Conservation (phyloP, 768 basidiomycete genomes). For the Serendipita sp. region DNA sequence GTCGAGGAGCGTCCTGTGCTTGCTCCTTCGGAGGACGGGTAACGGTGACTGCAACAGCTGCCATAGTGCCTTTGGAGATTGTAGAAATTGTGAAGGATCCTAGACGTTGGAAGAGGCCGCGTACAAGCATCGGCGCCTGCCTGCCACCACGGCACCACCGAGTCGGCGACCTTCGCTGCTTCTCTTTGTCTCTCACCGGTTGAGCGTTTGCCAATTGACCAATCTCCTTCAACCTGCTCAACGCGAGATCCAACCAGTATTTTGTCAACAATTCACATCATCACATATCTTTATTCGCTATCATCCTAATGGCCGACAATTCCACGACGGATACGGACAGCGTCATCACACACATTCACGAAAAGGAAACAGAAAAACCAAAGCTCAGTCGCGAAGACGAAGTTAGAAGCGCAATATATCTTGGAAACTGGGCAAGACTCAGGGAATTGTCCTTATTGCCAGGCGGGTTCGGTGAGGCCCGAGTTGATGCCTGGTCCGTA, state of each 20-base stretch:
- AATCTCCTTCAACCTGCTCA: neutral
- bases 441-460: conserved; percentile 34
- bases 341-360: conserved; percentile 15
- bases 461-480: conserved; percentile 47
- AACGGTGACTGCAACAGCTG: neutral
- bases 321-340: conserved; percentile 10
- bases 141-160: no score
- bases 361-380: conserved; percentile 13
- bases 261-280: neutral
- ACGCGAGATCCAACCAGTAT: neutral
- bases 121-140: no score
- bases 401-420: neutral
- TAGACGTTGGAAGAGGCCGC: no score
- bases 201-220: no score
- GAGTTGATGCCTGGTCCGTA: conserved; percentile 39
- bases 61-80: neutral
- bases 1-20: neutral
- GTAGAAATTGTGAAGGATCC: no score
- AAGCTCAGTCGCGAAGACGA: conserved; percentile 13
- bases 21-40: neutral
- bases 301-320: neutral
- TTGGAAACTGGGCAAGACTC: conserved; percentile 30
- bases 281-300: neutral
- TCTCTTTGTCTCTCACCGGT: no score
- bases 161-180: no score